Evolutionary conservation across 176 grass and related monocot species (phyloP).

Genomic region (Phragmites australis): DNA sequence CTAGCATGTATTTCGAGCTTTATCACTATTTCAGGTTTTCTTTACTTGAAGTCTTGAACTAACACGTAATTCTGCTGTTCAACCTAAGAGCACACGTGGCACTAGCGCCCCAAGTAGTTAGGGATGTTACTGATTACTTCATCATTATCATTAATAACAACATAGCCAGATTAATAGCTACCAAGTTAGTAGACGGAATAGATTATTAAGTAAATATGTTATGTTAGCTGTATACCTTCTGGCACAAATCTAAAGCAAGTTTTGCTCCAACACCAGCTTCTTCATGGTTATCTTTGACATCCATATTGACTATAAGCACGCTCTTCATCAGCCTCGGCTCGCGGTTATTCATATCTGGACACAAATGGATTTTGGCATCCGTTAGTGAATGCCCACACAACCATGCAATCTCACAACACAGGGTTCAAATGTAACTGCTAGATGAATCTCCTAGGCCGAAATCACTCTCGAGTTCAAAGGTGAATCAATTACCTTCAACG

Average conservation of each 20-base stretch:
- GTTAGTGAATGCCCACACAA: neutral
- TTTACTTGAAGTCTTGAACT: slow-evolving; percentile 9
- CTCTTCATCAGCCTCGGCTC: slow-evolving; percentile 69
- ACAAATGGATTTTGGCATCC: neutral
- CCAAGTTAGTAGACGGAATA: slow-evolving; percentile 4
- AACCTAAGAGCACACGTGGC: neutral
- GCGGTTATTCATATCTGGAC: slow-evolving; percentile 87
- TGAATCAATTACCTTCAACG: slow-evolving; percentile 66
- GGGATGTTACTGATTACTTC: neutral
- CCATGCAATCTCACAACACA: neutral
- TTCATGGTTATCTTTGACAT: slow-evolving; percentile 99
- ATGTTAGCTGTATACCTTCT: slow-evolving; percentile 61
- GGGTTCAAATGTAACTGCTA: neutral
- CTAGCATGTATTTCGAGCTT: slow-evolving; percentile 7
- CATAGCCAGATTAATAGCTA: slow-evolving; percentile 1
- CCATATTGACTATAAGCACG: slow-evolving; percentile 87
- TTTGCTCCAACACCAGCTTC: slow-evolving; percentile 92
- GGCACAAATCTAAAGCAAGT: slow-evolving; percentile 87
- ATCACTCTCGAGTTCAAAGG: neutral
- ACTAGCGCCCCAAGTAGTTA: neutral
- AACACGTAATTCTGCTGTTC: neutral
- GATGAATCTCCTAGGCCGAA: neutral
- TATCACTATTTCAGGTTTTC: slow-evolving; percentile 23
- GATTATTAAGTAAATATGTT: slow-evolving; percentile 5
- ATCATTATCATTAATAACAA: slow-evolving; percentile 10